A percentile compares a stretch with the other conserved stretches of the same genome.
phyloP scores from a whole-genome alignment of 2,329 filamentous ascomycete genomes.

The Ophiostoma sp. region DNA sequence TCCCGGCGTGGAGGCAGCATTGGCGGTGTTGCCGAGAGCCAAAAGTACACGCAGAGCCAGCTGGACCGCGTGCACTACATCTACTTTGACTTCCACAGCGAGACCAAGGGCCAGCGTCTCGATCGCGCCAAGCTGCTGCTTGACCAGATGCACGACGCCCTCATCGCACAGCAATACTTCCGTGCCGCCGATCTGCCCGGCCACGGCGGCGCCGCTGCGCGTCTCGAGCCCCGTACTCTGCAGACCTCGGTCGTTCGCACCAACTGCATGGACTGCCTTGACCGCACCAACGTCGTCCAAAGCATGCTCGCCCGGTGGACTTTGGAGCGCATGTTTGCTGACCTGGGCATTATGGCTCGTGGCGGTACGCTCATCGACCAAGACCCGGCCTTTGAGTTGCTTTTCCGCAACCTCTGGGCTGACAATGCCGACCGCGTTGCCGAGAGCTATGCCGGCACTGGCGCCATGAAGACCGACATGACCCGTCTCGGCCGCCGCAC shows the following conservation, averaged over 20 bases:
- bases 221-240: constrained; percentile 74
- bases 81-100: constrained; percentile 98
- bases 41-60: constrained; percentile 20
- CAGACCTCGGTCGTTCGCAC: constrained; percentile 93
- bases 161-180: constrained; percentile 86
- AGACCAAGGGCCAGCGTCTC: constrained; percentile 94
- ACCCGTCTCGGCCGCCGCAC: constrained; percentile 92
- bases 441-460: constrained; percentile 89
- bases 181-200: constrained; percentile 80
- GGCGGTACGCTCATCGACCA: constrained; percentile 76
- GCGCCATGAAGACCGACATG: constrained; percentile 96
- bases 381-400: constrained; percentile 77
- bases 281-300: constrained; percentile 96
- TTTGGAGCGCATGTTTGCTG: constrained; percentile 82
- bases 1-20: not conserved
- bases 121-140: constrained; percentile 85
- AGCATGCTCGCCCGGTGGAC: constrained; percentile 93
- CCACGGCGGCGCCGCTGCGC: constrained; percentile 65
- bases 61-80: constrained; percentile 90
- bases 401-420: constrained; percentile 98
- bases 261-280: constrained; percentile 99
- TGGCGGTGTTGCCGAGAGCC: constrained; percentile 33
- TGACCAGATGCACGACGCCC: constrained; percentile 73
- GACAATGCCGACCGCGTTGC: constrained; percentile 98
- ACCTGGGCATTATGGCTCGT: constrained; percentile 73